Percentiles rank a stretch among this genome's conserved stretches.
Evolutionary conservation across 768 basidiomycete species (phyloP).

Genomic region (Suillus fuscotomentosus): DNA sequence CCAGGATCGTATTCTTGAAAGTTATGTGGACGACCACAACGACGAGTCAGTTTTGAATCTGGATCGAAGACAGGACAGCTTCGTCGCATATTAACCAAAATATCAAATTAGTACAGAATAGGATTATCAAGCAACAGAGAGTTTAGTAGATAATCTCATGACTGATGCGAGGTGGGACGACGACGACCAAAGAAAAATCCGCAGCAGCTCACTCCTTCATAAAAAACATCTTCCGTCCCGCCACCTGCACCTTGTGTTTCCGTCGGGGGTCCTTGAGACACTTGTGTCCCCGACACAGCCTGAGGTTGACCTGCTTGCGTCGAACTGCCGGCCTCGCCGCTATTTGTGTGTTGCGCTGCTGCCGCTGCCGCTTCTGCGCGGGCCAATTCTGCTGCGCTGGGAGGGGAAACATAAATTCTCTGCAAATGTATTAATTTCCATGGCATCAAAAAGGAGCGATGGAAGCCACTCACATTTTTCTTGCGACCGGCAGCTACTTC

Average conservation of each 20-base stretch:
- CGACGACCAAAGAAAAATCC: neutral
- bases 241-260: neutral
- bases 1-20: too few relatives aligned
- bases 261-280: neutral
- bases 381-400: neutral
- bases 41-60: constrained; percentile 17
- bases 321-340: neutral
- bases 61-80: neutral
- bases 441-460: neutral
- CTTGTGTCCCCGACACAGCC: neutral
- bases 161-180: neutral
- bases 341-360: neutral
- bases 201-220: neutral
- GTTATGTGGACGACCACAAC: too few relatives aligned
- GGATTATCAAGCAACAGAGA: neutral
- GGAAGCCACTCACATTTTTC: neutral
- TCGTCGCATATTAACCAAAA: neutral
- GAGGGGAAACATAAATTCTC: neutral
- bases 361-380: neutral
- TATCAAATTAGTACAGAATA: too few relatives aligned
- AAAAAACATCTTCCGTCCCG: neutral
- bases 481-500: neutral
- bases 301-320: neutral
- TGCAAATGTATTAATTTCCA: neutral
- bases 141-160: neutral